Evolutionary conservation across 129 eudicot genomes (phyloP), one percentile per base, ranked within the genome.

Genomic region (Heracleum sosnowskyi): DNA sequence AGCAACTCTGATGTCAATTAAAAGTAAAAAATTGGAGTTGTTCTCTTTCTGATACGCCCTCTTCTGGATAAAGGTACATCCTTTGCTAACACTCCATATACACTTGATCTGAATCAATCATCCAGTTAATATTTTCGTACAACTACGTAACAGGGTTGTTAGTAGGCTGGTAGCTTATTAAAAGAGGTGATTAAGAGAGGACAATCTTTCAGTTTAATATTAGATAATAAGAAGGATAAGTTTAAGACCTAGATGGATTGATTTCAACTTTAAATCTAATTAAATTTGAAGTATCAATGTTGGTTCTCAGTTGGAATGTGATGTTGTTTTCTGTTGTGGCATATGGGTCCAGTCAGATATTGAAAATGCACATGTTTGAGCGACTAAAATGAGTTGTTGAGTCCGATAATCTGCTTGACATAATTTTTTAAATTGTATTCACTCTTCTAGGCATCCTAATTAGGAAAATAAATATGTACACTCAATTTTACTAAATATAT

Each of bases 11-110:
- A 28, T 5, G 11, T 39, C 18, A 2, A 71, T 71, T 18, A 9
- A 22, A 17, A 1, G 9, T 22, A 71, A 11, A 8, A 71, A 35
- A 90, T 95, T 74, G 99, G 90, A 78, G 96, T 96, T n/a, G 96
- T 95, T 72, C 90, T 95, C 55, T 10, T 76, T 34, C 91, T 95
- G n/a, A 47, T 95, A 91, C 29, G 83, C 73, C 22, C 78, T 92
- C 39, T 95, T 95, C 89, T 95, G 99, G 99, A 77, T 92, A 79
- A 95, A 92, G 99, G 99, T 95, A 36, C 44, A 86, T 66, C 53
- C 74, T 12, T 79, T 39, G 33, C 77, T 71, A 79, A 26, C 49
- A 77, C 66, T 85, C 49, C 40, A 16, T 33, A 28, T 51, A 57
- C 42, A 13, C 68, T 60, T 60, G 72, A 66, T 37, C 71, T 11